Percentiles rank a stretch among this genome's conserved stretches.
phyloP scores from a whole-genome alignment of 129 eudicot species.

The Glebionis coronaria region DNA sequence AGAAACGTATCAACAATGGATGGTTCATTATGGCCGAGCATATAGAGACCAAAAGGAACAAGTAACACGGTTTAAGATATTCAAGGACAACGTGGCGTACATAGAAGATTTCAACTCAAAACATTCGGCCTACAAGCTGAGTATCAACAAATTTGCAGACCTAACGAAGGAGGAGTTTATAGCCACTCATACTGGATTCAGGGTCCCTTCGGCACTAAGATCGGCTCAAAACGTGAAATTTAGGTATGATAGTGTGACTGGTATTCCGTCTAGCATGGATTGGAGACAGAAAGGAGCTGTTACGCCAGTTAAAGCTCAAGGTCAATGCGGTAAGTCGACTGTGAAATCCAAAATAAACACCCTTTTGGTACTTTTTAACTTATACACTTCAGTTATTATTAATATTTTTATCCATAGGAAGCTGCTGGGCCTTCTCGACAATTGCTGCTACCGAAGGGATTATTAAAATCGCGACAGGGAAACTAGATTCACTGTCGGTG shows the following conservation, averaged over 20 bases:
- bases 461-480: no score
- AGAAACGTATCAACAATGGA: neutral
- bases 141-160: conserved; percentile 25
- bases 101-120: conserved; percentile 18
- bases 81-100: conserved; percentile 16
- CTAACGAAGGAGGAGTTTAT: conserved; percentile 23
- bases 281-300: conserved; percentile 30
- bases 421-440: no score
- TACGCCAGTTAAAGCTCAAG: conserved; percentile 26
- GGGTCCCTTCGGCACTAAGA: conserved; percentile 2
- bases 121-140: conserved; percentile 4
- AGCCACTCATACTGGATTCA: conserved; percentile 22
- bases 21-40: neutral
- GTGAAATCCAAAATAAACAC: no score
- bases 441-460: no score
- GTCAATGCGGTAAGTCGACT: conserved; percentile 21
- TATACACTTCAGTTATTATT: no score
- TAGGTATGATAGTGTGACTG: conserved; percentile 15
- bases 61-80: conserved; percentile 17
- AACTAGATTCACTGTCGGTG: no score
- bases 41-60: neutral
- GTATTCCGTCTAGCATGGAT: conserved; percentile 18
- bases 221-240: neutral
- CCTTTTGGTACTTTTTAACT: no score
- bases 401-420: no score